Conservation (phyloP, 257 asterid species). For the Forsythia suspensa region DNA sequence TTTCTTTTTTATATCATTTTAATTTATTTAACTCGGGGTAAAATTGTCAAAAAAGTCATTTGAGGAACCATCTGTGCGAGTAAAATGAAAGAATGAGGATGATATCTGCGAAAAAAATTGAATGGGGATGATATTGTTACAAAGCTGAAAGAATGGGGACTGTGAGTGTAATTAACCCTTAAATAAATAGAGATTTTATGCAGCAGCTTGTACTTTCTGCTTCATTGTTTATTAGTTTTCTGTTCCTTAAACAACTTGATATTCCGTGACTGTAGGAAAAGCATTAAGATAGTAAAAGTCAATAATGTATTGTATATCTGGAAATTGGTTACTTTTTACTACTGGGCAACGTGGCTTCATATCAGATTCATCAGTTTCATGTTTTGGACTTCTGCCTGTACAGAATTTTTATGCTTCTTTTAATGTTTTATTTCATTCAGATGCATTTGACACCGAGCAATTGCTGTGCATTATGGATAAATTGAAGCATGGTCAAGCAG, state of each 20-base stretch:
- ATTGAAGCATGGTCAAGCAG: slow-evolving; percentile 79
- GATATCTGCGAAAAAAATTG: too few relatives aligned
- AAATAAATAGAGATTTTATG: background rate
- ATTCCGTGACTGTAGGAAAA: background rate
- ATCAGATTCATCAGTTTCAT: slow-evolving; percentile 19
- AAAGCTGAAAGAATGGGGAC: too few relatives aligned
- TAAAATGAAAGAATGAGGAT: too few relatives aligned
- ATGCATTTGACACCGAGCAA: slow-evolving; percentile 83
- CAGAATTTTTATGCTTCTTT: slow-evolving; percentile 2
- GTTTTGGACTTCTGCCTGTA: slow-evolving; percentile 7
- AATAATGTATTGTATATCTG: slow-evolving; percentile 12
- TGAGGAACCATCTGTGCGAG: too few relatives aligned
- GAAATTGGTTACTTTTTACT: slow-evolving; percentile 14
- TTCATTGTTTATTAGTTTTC: background rate
- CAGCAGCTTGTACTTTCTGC: background rate
- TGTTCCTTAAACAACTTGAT: background rate
- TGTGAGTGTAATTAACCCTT: too few relatives aligned
- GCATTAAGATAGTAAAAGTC: background rate
- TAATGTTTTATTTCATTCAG: slow-evolving; percentile 39
- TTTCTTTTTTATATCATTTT: too few relatives aligned
- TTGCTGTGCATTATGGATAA: slow-evolving; percentile 71
- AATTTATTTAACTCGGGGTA: too few relatives aligned
- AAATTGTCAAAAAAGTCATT: too few relatives aligned
- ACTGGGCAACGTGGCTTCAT: background rate
- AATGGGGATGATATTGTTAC: too few relatives aligned